These are phyloP conservation scores for Rhynchospora pubera DNA, from an alignment of 176 grass and related monocot genomes.

Conservation along the genomic window DNA sequence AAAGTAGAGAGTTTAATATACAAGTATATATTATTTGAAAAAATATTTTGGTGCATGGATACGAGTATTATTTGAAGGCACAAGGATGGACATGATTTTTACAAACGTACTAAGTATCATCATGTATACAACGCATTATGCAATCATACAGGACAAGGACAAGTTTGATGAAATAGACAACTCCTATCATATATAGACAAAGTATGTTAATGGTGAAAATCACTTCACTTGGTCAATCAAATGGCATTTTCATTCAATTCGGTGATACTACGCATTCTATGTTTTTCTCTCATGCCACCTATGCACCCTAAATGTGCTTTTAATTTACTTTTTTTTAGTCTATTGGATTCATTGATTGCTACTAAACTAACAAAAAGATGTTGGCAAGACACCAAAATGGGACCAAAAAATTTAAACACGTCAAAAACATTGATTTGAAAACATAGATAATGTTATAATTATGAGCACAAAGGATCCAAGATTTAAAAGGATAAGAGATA, in stretches of 20 bases:
- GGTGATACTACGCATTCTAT: background rate
- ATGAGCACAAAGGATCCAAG: background rate
- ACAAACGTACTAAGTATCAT: background rate
- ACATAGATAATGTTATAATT: background rate
- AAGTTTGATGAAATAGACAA: background rate
- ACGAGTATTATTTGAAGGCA: background rate
- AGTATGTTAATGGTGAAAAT: background rate
- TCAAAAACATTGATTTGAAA: too few relatives aligned
- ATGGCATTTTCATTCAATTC: background rate
- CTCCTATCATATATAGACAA: background rate
- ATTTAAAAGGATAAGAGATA: background rate
- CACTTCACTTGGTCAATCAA: background rate
- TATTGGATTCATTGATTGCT: background rate
- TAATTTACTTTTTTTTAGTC: background rate
- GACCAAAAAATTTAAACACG: background rate
- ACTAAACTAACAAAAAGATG: background rate
- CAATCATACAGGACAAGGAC: slow-evolving; percentile 3
- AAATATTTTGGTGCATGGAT: background rate
- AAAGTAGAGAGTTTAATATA: too few relatives aligned
- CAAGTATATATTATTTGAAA: too few relatives aligned
- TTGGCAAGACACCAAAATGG: background rate
- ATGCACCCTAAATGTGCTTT: background rate
- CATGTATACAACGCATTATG: background rate
- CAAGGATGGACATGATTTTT: background rate
- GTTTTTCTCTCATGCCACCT: background rate